phyloP scores from a whole-genome alignment of 2,329 filamentous ascomycete genomes.

The Monascus ruber region DNA sequence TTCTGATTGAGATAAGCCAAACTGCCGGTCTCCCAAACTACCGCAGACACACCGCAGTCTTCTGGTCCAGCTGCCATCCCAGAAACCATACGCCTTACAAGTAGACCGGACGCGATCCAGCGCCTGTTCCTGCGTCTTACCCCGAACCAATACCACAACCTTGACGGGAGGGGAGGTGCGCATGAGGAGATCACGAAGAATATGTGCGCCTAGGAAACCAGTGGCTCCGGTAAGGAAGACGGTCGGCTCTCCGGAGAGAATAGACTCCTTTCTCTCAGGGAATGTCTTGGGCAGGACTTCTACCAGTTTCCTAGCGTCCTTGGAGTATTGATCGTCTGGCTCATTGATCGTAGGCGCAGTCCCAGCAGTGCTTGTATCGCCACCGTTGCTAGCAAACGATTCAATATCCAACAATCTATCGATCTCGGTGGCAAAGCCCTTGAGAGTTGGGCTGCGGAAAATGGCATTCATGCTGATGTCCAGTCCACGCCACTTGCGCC shows the following conservation, averaged over 20 bases:
- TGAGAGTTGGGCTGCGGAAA: slow-evolving; percentile 55
- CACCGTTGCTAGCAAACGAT: slow-evolving; percentile 31
- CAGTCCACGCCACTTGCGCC: slow-evolving; percentile 48
- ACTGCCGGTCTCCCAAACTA: slow-evolving; percentile 58
- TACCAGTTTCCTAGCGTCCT: slow-evolving; percentile 38
- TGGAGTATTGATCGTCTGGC: slow-evolving; percentile 38
- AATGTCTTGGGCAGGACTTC: slow-evolving; percentile 39
- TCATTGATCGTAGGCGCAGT: slow-evolving; percentile 17
- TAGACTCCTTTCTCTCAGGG: slow-evolving; percentile 19
- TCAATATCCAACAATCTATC: slow-evolving; percentile 39
- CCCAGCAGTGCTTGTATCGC: slow-evolving; percentile 33
- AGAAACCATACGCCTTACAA: slow-evolving; percentile 67
- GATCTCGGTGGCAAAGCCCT: slow-evolving; percentile 46
- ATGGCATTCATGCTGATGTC: slow-evolving; percentile 61
- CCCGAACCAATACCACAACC: slow-evolving; percentile 66
- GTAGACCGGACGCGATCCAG: slow-evolving; percentile 55
- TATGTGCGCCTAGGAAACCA: slow-evolving; percentile 75
- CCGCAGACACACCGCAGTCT: slow-evolving; percentile 60
- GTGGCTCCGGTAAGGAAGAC: slow-evolving; percentile 82
- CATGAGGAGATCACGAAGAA: slow-evolving; percentile 63
- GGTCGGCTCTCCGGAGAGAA: slow-evolving; percentile 37
- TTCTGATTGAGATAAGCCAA: slow-evolving; percentile 55
- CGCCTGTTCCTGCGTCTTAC: slow-evolving; percentile 49
- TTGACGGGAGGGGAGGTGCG: slow-evolving; percentile 44
- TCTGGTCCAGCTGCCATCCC: slow-evolving; percentile 52